A percentile compares a stretch with the other conserved stretches of the same genome.
Conservation (phyloP, 495 filamentous ascomycete species). For the Penicillium verhagenii region DNA sequence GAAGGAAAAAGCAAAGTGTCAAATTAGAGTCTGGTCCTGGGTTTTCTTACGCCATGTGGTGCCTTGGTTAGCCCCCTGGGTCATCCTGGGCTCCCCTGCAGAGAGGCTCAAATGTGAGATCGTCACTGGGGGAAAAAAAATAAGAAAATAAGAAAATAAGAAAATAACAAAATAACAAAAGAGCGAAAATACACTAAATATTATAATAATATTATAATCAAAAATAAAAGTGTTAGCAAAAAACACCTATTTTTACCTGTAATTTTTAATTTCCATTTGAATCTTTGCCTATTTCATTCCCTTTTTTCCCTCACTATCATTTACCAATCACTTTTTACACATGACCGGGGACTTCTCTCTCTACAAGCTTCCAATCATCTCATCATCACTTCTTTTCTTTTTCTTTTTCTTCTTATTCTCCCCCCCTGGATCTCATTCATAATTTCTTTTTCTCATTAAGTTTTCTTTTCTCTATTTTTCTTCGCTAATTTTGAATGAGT, state of each 20-base stretch:
- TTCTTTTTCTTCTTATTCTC: neutral
- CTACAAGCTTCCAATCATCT: neutral
- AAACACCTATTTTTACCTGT: too few species aligned
- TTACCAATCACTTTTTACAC: constrained; percentile 10
- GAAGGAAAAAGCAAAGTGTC: too few species aligned
- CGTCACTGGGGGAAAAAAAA: constrained; percentile 18
- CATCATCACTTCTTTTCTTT: neutral
- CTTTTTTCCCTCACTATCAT: too few species aligned
- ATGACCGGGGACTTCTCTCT: constrained; percentile 8
- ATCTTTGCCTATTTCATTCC: too few species aligned
- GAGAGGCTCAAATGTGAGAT: constrained; percentile 28
- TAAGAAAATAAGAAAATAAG: constrained; percentile 5
- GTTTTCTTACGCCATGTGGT: constrained; percentile 17
- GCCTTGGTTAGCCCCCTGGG: constrained; percentile 7
- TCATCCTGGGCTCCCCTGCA: constrained; percentile 15
- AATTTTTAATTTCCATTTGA: too few species aligned
- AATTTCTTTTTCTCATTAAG: too few species aligned
- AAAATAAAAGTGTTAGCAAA: constrained; percentile 2
- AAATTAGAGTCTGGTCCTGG: constrained; percentile 10
- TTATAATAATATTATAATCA: neutral
- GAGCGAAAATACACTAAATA: neutral
- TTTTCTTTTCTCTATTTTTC: neutral
- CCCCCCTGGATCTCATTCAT: neutral
- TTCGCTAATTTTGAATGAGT: neutral
- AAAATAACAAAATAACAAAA: neutral